Evolutionary conservation across 305 asterid species (phyloP), one percentile per base, ranked within the genome.

Genomic region (Vinca major): DNA sequence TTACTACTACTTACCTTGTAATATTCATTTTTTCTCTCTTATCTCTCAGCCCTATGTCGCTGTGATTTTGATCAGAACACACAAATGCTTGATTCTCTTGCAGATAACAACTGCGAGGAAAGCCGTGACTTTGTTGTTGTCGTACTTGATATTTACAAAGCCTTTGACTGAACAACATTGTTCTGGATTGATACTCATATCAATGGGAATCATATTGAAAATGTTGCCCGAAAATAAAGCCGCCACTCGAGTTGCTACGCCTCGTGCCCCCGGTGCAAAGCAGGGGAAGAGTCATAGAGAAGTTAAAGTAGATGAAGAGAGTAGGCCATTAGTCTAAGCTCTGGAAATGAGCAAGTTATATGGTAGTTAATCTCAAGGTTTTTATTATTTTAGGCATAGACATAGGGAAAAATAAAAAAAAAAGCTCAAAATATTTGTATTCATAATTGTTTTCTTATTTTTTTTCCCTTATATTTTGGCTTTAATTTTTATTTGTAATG

Each of bases 51-150:
- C 50, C n/a, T 13, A 17, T 45, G 43, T 54, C 26, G 53, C 11
- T 7, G 13, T n/a, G 4, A 67, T 40, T 1, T 45, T n/a, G 52
- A 16, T 4, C 17, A 43, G 21, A 50, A 20, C 44, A 10, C 3
- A 12, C 44, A 5, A 69, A 16, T 60, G 10, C 19, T 55, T 61
- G 2, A 33, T 69, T 51, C 10, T 26, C 39, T 20, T 66, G 44
- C 90, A 91, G 98, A 74, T 92, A 33, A 89, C 98, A 41, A 92
- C 98, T 12, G 98, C 98, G n/a, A 82, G 96, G 74, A 92, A 92
- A 79, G 98, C 95, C 0, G 98, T 89, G 9, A 92, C 96, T 14
- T 72, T 92, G 79, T 65, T 92, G 81, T 76, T 89, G 67, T 92
- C 96, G 2, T 92, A 85, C 80, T 43, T 89, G 37, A 83, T 80